Evolutionary conservation across 2,329 filamentous ascomycete species (phyloP).

Genomic region (Scedosporium minutisporum): DNA sequence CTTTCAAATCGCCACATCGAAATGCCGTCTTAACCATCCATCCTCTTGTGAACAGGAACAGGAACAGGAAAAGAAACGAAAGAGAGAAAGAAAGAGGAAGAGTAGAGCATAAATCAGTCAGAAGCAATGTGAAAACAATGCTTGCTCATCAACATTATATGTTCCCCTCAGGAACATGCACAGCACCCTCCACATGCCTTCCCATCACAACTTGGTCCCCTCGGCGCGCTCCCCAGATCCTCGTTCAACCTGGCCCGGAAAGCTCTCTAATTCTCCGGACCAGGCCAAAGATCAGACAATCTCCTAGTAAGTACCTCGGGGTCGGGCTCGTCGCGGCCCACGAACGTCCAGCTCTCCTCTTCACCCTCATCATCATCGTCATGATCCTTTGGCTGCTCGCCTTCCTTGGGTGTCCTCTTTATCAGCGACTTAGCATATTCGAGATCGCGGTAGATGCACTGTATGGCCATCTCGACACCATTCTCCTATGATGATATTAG

Average conservation of each 20-base stretch:
- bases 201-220: background rate
- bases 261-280: background rate
- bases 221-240: background rate
- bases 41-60: too few relatives aligned
- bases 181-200: background rate
- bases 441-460: conserved; percentile 86
- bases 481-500: conserved; percentile 55
- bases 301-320: conserved; percentile 31
- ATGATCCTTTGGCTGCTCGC: conserved; percentile 19
- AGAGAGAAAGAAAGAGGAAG: background rate
- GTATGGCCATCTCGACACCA: conserved; percentile 82
- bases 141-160: too few relatives aligned
- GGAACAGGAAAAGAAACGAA: background rate
- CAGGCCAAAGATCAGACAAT: conserved; percentile 16
- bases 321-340: conserved; percentile 49
- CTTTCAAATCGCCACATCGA: background rate
- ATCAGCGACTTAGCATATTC: conserved; percentile 85
- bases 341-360: conserved; percentile 85
- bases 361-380: conserved; percentile 52
- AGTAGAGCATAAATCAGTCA: background rate
- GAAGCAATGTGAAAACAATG: too few relatives aligned
- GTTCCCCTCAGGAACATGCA: too few relatives aligned
- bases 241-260: background rate
- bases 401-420: conserved; percentile 41
- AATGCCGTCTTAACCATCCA: too few relatives aligned